Percentiles rank a stretch among this genome's conserved stretches.
These are phyloP conservation scores for Dactylorhiza incarnata DNA, from an alignment of 106 monocot genomes.

Conservation along the genomic window DNA sequence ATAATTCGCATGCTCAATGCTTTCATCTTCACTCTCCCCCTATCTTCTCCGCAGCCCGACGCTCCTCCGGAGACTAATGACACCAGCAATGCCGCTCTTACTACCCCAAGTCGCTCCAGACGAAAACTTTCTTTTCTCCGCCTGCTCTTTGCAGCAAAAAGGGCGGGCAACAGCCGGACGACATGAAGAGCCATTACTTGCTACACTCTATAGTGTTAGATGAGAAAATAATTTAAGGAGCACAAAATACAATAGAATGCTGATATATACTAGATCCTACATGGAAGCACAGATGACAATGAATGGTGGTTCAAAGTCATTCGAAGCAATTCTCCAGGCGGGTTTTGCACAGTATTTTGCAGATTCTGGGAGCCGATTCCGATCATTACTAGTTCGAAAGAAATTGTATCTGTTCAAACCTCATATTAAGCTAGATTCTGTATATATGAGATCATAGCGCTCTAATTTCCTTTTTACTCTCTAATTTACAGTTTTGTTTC, in stretches of 20 bases:
- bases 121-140: constrained; percentile 75
- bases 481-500: no score
- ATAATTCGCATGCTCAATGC: constrained; percentile 71
- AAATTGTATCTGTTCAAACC: not conserved
- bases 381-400: not conserved
- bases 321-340: no score
- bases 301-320: not conserved
- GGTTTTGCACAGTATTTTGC: not conserved
- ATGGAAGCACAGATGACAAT: not conserved
- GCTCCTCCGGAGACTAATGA: constrained; percentile 20
- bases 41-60: constrained; percentile 20
- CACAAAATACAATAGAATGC: no score
- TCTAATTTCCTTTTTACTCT: not conserved
- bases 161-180: constrained; percentile 23
- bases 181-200: constrained; percentile 10
- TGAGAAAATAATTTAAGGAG: not conserved
- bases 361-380: not conserved
- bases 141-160: constrained; percentile 40
- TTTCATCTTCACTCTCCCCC: constrained; percentile 56
- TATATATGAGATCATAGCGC: not conserved
- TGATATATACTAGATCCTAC: not conserved
- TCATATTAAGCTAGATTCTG: not conserved
- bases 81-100: constrained; percentile 18
- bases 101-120: constrained; percentile 26
- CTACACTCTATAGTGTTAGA: not conserved